phyloP scores from a whole-genome alignment of 1,139 yeast genomes.

The Suhomyces atakaporum region DNA sequence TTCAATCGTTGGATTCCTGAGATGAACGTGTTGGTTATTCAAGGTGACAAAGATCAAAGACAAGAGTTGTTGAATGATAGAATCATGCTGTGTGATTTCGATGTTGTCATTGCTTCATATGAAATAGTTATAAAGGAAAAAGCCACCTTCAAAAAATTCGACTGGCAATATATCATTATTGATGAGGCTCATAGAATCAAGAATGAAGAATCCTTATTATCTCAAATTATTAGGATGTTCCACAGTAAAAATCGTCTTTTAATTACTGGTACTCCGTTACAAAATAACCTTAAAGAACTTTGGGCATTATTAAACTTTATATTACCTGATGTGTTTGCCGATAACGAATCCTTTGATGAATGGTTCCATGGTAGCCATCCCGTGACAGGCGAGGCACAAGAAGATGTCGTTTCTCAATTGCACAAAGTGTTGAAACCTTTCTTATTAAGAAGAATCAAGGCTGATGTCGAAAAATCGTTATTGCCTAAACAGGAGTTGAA shows the following conservation, averaged over 20 bases:
- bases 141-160: constrained; percentile 59
- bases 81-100: constrained; percentile 65
- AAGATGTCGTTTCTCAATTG: constrained; percentile 74
- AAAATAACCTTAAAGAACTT: constrained; percentile 73
- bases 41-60: constrained; percentile 73
- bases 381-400: constrained; percentile 35
- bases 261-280: constrained; percentile 82
- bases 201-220: constrained; percentile 71
- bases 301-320: constrained; percentile 80
- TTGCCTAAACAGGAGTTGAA: constrained; percentile 75
- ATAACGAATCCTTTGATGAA: constrained; percentile 69
- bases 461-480: constrained; percentile 77
- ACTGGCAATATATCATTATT: constrained; percentile 74
- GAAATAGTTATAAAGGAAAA: constrained; percentile 79
- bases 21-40: constrained; percentile 63
- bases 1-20: constrained; percentile 81
- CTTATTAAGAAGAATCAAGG: constrained; percentile 69
- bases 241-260: constrained; percentile 68
- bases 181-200: constrained; percentile 85
- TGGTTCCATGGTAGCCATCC: constrained; percentile 56
- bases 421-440: constrained; percentile 86
- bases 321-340: constrained; percentile 77
- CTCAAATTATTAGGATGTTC: constrained; percentile 74
- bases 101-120: constrained; percentile 71
- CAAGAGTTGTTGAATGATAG: constrained; percentile 50